These are phyloP conservation scores for Agapanthus africanus DNA, from an alignment of 106 monocot species.

Conservation along the genomic window DNA sequence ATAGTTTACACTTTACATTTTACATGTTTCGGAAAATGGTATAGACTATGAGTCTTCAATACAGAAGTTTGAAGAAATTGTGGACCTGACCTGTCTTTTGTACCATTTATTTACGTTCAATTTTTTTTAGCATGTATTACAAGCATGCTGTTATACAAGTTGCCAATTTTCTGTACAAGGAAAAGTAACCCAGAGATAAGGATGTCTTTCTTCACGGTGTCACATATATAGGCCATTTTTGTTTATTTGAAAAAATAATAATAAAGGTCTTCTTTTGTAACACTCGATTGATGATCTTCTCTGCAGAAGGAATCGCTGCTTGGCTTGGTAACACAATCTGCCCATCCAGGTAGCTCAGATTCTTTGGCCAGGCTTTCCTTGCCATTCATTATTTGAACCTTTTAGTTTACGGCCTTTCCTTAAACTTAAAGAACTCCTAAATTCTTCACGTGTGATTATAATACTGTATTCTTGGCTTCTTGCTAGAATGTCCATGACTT, in stretches of 20 bases:
- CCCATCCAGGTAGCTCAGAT: constrained; percentile 71
- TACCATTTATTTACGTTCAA: too few relatives aligned
- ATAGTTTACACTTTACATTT: too few relatives aligned
- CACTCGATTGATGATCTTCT: neutral
- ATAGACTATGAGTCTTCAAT: too few relatives aligned
- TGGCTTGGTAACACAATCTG: constrained; percentile 69
- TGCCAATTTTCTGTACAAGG: neutral
- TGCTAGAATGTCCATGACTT: neutral
- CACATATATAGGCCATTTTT: too few relatives aligned
- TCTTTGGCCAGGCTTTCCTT: neutral
- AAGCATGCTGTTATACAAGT: too few relatives aligned
- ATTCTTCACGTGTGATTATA: neutral
- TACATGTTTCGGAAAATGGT: too few relatives aligned
- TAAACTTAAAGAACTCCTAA: neutral
- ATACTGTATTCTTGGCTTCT: neutral
- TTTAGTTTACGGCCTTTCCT: neutral
- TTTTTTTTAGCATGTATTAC: too few relatives aligned
- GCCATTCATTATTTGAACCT: neutral
- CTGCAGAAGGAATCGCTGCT: constrained; percentile 78
- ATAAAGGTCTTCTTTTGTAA: neutral
- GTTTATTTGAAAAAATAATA: neutral
- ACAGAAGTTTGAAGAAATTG: too few relatives aligned
- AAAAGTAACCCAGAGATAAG: neutral
- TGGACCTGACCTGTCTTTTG: too few relatives aligned
- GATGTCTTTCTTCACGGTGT: neutral